Conservation (phyloP, 192 early-diverging fungal genomes). For the Radiomyces spectabilis region DNA sequence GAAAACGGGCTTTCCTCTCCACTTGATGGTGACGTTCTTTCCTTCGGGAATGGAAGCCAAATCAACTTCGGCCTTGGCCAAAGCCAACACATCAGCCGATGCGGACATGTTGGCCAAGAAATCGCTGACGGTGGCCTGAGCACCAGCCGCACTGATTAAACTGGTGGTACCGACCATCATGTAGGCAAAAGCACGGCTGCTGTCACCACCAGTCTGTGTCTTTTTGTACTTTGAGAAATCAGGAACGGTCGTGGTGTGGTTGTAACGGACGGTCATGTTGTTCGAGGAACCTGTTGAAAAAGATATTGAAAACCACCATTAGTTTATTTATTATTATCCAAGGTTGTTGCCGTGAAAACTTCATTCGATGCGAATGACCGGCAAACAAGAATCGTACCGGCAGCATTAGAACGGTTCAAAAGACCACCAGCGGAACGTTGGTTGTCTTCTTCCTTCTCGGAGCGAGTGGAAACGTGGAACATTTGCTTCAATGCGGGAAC, state of each 20-base stretch:
- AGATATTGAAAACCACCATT: background rate
- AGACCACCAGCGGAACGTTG: conserved; percentile 25
- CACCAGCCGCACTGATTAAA: conserved; percentile 70
- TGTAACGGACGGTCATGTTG: conserved; percentile 32
- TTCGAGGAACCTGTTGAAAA: conserved; percentile 5
- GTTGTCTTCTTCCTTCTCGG: conserved; percentile 30
- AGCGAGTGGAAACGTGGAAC: conserved; percentile 28
- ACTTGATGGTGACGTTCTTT: conserved; percentile 96
- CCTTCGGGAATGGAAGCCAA: conserved; percentile 89
- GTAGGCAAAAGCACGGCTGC: conserved; percentile 81
- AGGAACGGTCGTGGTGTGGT: conserved; percentile 53
- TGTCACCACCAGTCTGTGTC: conserved; percentile 46
- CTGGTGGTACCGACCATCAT: conserved; percentile 91
- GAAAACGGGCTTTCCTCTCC: conserved; percentile 98
- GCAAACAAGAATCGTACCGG: conserved; percentile 24
- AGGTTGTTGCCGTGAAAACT: background rate
- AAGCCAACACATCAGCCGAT: conserved; percentile 95
- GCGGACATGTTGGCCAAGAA: conserved; percentile 82
- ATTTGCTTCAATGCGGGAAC: conserved; percentile 33
- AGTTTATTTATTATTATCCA: background rate
- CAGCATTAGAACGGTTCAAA: conserved; percentile 35
- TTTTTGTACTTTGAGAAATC: conserved; percentile 76
- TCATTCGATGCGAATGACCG: background rate
- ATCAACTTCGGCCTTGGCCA: conserved; percentile 97
- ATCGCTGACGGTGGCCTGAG: conserved; percentile 86